Conservation (phyloP, 441 rosid species). For the Lepidium campestre region DNA sequence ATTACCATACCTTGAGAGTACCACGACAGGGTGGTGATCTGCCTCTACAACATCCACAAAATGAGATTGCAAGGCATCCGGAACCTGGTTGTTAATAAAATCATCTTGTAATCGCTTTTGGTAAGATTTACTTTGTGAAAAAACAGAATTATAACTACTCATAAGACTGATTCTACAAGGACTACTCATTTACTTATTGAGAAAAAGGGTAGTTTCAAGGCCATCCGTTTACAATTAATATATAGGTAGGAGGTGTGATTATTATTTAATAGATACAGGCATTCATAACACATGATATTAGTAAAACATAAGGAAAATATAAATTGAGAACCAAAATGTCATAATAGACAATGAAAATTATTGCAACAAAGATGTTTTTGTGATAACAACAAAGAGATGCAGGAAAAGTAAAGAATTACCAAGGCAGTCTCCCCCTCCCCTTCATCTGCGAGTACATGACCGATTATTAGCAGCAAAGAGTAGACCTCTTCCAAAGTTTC, state of each 20-base stretch:
- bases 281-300: background rate
- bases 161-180: conserved; percentile 1
- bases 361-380: background rate
- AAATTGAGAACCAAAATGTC: background rate
- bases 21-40: conserved; percentile 73
- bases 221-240: background rate
- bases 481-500: conserved; percentile 90
- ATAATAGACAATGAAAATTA: background rate
- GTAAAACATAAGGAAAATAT: background rate
- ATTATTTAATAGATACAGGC: background rate
- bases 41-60: conserved; percentile 56
- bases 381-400: conserved; percentile 2
- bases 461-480: conserved; percentile 75
- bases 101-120: background rate
- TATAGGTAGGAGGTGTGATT: background rate
- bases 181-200: background rate
- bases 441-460: conserved; percentile 98
- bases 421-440: conserved; percentile 98
- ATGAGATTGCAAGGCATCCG: conserved; percentile 67
- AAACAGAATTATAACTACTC: background rate
- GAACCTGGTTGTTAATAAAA: conserved; percentile 55
- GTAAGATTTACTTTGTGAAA: background rate
- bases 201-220: conserved; percentile 1
- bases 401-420: conserved; percentile 41
- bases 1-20: conserved; percentile 59